Evolutionary conservation across 2,329 filamentous ascomycete species (phyloP), one percentile per base, ranked within the genome.

Genomic region (Mycogone perniciosa): DNA sequence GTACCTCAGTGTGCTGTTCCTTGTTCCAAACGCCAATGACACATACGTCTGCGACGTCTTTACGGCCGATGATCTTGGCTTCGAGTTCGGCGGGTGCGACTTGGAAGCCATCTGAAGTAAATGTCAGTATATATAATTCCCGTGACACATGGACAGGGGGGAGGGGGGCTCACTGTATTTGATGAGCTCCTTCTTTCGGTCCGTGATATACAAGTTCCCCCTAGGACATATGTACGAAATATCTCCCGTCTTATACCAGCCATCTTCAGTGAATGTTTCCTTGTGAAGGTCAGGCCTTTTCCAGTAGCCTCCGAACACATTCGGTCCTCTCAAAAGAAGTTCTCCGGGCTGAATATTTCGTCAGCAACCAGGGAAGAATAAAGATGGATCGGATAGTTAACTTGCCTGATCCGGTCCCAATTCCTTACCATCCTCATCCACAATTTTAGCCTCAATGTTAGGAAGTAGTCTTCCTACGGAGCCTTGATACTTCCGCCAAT

Each of bases 231-330:
- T 81, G 57, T 88, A 84, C 4, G 89, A 88, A 29, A 96, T 83
- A 61, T 96, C 91, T 2, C 91, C 91, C 0, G 91, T 96, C 68
- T 85, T 91, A 76, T 95, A 96, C 73, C 84, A 96, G 1, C 89
- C 89, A 57, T 95, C 89, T 0, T 72, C 58, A 2, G 86, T 87
- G 54, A 93, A 82, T 0, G 86, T 83, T 42, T 88, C 83, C 2
- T 72, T 74, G 3, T 88, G 89, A 3, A 84, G 81, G 55, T 85
- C 79, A 0, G 82, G 78, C 51, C 87, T 86, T 61, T 89, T 88
- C 59, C 85, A 76, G 63, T 92, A 95, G 1, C 88, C 89, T 58
- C 80, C 75, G 70, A 91, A 91, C 13, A 92, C 73, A 54, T 93
- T 93, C 0, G 89, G 88, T 0, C 89, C 89, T 51, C 83, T 83